phyloP scores from a whole-genome alignment of 2,329 filamentous ascomycete species.

The Ceratocystis cacaofunesta region DNA sequence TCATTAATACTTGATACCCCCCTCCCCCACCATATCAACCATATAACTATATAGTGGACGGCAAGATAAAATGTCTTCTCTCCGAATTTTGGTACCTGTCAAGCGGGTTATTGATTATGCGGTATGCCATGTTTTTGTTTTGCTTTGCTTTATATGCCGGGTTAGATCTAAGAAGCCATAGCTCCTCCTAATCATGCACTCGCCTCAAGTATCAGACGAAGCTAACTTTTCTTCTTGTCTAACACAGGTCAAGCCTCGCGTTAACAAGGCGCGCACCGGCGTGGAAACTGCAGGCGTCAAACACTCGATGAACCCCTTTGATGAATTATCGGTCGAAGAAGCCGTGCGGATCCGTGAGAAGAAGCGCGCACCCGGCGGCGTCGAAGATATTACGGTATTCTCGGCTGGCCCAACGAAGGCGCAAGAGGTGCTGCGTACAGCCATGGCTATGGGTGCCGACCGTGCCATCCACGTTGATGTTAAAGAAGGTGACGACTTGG shows the following conservation, averaged over 20 bases:
- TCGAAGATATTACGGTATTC: conserved; percentile 84
- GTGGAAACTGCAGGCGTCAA: conserved; percentile 89
- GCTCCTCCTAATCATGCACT: not conserved
- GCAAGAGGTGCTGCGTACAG: conserved; percentile 77
- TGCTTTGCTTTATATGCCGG: not conserved
- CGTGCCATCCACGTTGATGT: conserved; percentile 76
- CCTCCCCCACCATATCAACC: not conserved
- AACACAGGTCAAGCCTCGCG: conserved; percentile 48
- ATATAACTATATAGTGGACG: not conserved
- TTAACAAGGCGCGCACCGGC: conserved; percentile 62
- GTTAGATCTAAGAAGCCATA: not conserved
- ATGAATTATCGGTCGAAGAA: conserved; percentile 96
- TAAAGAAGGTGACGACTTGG: conserved; percentile 59
- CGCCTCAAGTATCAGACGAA: not conserved
- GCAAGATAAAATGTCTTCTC: conserved; percentile 37
- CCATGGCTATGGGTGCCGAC: conserved; percentile 98
- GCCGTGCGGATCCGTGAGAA: conserved; percentile 87
- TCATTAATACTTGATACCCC: not conserved
- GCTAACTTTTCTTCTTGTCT: not conserved
- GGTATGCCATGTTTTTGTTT: conserved; percentile 33
- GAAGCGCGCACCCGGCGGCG: conserved; percentile 53
- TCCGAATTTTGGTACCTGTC: conserved; percentile 65
- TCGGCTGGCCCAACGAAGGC: conserved; percentile 79
- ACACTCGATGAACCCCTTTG: conserved; percentile 98
- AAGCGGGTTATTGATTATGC: conserved; percentile 83